Conservation (phyloP, 192 early-diverging fungal genomes). For the Glomus cerebriforme region DNA sequence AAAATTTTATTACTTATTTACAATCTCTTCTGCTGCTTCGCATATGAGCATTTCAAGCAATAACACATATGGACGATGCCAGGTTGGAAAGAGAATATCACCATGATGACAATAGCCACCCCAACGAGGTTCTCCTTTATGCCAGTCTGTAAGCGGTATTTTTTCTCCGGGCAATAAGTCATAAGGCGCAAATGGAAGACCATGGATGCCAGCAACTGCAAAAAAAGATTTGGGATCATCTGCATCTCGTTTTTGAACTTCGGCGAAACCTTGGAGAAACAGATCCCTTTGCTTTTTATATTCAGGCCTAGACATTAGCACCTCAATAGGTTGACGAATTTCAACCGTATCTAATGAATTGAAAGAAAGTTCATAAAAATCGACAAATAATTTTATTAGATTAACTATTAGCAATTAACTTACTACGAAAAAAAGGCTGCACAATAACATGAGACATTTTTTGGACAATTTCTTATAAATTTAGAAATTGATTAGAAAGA, state of each 20-base stretch:
- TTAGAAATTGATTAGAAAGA: no score
- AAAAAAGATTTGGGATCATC: not conserved
- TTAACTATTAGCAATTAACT: no score
- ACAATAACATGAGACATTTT: no score
- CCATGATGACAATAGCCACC: no score
- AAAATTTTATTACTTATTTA: not conserved
- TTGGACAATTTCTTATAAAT: no score
- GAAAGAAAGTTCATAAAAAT: no score
- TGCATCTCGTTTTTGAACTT: not conserved
- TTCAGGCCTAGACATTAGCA: not conserved
- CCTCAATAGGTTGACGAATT: not conserved
- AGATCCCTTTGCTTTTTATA: conserved; percentile 6
- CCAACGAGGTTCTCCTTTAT: not conserved
- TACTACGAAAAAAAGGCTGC: no score
- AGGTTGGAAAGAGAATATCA: no score
- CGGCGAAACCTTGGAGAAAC: conserved; percentile 11
- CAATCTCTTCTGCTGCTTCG: not conserved
- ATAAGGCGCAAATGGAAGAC: conserved; percentile 12
- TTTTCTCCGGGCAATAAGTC: not conserved
- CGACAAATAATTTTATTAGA: no score
- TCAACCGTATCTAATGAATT: not conserved
- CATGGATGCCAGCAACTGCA: conserved; percentile 2
- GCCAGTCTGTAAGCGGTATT: not conserved
- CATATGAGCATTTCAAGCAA: conserved; percentile 18
- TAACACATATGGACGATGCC: conserved; percentile 24